A percentile compares a stretch with the other conserved stretches of the same genome.
Conservation (phyloP, 2,329 filamentous ascomycete genomes). For the Geosmithia putterillii region DNA sequence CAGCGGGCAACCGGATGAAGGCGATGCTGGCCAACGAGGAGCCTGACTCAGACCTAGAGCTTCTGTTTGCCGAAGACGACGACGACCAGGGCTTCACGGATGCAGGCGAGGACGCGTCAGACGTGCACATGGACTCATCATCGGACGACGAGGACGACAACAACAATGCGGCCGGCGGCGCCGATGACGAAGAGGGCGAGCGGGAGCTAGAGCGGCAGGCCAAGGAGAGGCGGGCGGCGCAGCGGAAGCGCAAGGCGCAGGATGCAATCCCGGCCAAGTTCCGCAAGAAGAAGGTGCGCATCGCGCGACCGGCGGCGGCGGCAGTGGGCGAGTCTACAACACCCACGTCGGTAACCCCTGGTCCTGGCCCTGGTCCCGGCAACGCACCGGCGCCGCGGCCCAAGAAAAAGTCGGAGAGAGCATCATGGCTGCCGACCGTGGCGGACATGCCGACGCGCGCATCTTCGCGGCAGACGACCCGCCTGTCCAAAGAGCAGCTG, state of each 20-base stretch:
- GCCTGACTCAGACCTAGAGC: conserved; percentile 55
- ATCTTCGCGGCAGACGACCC: conserved; percentile 45
- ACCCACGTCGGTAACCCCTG: conserved; percentile 19
- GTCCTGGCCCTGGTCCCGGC: conserved; percentile 17
- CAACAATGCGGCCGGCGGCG: conserved; percentile 17
- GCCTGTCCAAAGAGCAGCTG: conserved; percentile 46
- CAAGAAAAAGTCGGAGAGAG: conserved; percentile 48
- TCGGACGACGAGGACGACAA: conserved; percentile 73
- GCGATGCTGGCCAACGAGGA: conserved; percentile 65
- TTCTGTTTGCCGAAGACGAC: conserved; percentile 64
- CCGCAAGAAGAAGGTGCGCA: conserved; percentile 43
- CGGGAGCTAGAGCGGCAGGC: conserved; percentile 71
- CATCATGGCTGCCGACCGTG: conserved; percentile 43
- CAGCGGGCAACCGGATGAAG: conserved; percentile 75
- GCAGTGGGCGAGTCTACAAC: conserved; percentile 23
- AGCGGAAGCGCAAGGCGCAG: conserved; percentile 69
- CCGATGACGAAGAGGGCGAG: conserved; percentile 72
- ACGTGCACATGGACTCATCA: conserved; percentile 78
- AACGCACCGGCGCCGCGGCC: conserved; percentile 31
- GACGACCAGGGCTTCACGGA: conserved; percentile 60
- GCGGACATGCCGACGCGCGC: conserved; percentile 45
- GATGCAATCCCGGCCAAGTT: conserved; percentile 60
- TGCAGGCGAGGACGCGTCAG: conserved; percentile 53
- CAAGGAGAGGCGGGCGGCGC: conserved; percentile 52
- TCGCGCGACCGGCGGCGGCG: conserved; percentile 33